Base-by-base conservation (phyloP, 2,329 filamentous ascomycete genomes). In the Scytalidium lignicola region DNA sequence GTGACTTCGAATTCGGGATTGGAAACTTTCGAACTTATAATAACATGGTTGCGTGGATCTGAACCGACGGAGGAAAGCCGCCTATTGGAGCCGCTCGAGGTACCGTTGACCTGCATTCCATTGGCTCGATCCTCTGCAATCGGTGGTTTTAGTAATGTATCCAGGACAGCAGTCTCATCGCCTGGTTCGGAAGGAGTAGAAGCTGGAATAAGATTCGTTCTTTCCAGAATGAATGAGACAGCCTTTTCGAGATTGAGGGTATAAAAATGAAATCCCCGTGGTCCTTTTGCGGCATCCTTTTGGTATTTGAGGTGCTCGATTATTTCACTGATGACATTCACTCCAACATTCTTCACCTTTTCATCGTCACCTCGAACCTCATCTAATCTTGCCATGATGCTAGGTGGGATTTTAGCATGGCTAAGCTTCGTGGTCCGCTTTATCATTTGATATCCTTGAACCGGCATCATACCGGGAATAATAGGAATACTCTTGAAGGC, bases 391-490 rank as follows among this genome's bases (percentile, higher is more conserved):
- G 75, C 73, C 63, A 92, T 74, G 23, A 96, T 78, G 13, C 78
- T 70, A 1, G 79, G 72, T 0, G 93, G 93, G 41, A 97, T 76
- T 54, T 79, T 84, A 43, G 91, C 92, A 66, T 96, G 90, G 66
- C 90, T 96, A 41, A 99, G 78, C 70, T 97, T 99, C 20, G 91
- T 92, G 26, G 92, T 96, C 54, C 93, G 77, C 62, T 90, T 90
- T 61, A 99, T 82, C 74, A 96, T 97, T 66, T 95, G 89, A 69
- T 95, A 97, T 70, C 88, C 95, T 70, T 99, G 93, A 46, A 99
- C 90, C 12, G 93, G 93, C 91, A 99, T 96, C 61, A 99, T 74
- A 1, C 93, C 93, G 0, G 93, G 92, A 49, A 99, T 88, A 58
- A 99, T 95, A 6, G 89, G 86, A 20, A 96, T 87, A 2, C 80